Percentiles rank a stretch among this genome's conserved stretches.
These are phyloP conservation scores for Oryza nivara DNA, from an alignment of 176 grass and related monocot genomes.

Conservation along the genomic window DNA sequence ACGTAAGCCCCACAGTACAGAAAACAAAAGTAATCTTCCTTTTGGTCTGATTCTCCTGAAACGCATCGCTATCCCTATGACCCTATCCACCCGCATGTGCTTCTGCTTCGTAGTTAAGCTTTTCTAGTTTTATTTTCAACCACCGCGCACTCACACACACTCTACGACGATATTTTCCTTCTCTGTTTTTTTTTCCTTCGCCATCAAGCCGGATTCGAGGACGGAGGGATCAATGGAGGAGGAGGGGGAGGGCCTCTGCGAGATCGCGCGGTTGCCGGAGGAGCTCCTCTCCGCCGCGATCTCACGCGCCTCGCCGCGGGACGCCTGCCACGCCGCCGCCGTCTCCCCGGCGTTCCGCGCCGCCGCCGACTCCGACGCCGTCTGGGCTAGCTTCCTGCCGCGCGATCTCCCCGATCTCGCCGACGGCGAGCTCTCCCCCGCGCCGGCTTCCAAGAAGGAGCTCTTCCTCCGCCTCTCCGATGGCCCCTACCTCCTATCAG, in stretches of 20 bases:
- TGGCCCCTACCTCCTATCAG: slow-evolving; percentile 11
- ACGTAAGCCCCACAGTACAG: too few relatives aligned
- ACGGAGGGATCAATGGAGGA: background rate
- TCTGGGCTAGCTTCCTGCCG: slow-evolving; percentile 61
- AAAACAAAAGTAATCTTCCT: too few relatives aligned
- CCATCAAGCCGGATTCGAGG: background rate
- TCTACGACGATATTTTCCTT: too few relatives aligned
- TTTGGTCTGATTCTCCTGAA: too few relatives aligned
- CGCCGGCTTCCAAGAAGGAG: slow-evolving; percentile 25
- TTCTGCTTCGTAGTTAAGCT: too few relatives aligned
- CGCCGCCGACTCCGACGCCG: slow-evolving; percentile 55
- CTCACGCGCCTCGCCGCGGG: too few relatives aligned
- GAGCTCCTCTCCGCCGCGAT: background rate
- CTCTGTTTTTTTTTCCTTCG: too few relatives aligned
- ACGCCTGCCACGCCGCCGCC: slow-evolving; percentile 27
- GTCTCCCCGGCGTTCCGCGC: slow-evolving; percentile 55
- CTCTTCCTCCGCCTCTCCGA: slow-evolving; percentile 46
- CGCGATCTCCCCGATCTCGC: slow-evolving; percentile 29
- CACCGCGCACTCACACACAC: too few relatives aligned
- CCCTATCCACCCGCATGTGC: too few relatives aligned
- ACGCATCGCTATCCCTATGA: too few relatives aligned
- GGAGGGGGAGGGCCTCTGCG: too few relatives aligned
- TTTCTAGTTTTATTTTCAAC: too few relatives aligned
- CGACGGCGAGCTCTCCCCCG: slow-evolving; percentile 22
- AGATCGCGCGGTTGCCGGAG: background rate